Percentiles rank a stretch among this genome's conserved stretches.
phyloP scores from a whole-genome alignment of 75 land plant species.

The Cryptomeria japonica region DNA sequence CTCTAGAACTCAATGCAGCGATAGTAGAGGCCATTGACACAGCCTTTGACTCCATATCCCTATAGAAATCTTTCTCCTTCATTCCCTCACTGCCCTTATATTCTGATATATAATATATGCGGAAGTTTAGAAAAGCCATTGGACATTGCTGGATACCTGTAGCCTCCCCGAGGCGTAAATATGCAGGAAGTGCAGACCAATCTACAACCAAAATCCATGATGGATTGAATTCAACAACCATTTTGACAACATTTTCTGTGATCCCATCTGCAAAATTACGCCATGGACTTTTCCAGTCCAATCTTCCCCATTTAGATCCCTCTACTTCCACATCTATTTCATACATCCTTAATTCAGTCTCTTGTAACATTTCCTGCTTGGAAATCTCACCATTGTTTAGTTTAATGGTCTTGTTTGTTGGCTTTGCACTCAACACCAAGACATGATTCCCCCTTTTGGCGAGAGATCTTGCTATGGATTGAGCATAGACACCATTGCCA shows the following conservation, averaged over 20 bases:
- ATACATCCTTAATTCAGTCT: not conserved
- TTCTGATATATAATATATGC: conserved; percentile 24
- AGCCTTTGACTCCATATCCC: conserved; percentile 24
- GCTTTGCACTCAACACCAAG: conserved; percentile 20
- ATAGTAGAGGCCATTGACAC: conserved; percentile 29
- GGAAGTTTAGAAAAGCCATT: conserved; percentile 26
- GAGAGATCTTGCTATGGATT: conserved; percentile 29
- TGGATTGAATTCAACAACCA: conserved; percentile 13
- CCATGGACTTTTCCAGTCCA: conserved; percentile 34
- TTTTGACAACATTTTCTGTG: conserved; percentile 9
- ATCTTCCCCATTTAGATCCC: conserved; percentile 17
- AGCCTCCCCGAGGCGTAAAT: not conserved
- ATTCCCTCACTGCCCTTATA: conserved; percentile 19
- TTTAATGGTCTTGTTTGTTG: not conserved
- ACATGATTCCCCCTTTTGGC: conserved; percentile 16
- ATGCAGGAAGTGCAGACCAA: conserved; percentile 29
- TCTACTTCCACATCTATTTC: conserved; percentile 23
- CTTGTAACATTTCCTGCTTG: not conserved
- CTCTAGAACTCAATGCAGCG: conserved; percentile 30
- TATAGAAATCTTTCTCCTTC: conserved; percentile 20
- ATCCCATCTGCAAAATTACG: conserved; percentile 22
- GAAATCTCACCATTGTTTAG: too few species aligned
- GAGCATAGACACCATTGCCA: conserved; percentile 31
- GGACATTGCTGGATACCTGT: conserved; percentile 12
- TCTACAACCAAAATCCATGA: conserved; percentile 30